Base-by-base conservation (phyloP, 495 filamentous ascomycete genomes). In the Tuber umbilicatum region DNA sequence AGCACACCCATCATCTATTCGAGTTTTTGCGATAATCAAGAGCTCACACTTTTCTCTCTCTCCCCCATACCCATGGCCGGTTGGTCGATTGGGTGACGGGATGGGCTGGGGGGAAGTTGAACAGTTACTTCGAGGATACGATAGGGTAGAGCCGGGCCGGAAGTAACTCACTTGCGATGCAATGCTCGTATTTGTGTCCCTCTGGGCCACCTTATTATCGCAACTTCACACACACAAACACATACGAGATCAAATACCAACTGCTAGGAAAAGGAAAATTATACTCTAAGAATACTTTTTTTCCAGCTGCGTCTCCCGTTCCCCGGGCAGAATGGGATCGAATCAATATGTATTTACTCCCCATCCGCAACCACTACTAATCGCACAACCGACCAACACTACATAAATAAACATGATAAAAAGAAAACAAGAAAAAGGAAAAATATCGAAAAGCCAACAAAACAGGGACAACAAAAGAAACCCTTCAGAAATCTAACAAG, bases 381-480 rank as follows among this genome's bases (percentile, higher is more conserved):
- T 64, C 55, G 55, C 55, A 64, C 55, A 64, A 70, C 69, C 23
- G 19, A 31, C 27, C 27, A 64, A 64, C 27, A 10, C 38, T 70
- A 70, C 17, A 70, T 40, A 70, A 43, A 39, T 21, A 21, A 39
- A 70, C 27, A 70, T 5, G 14, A 42, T 17, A 10, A 7, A 35
- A 41, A 42, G 12, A 40, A 70, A 7, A 70, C 5, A 38, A 70
- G 14, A 35, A 42, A 70, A 38, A 38, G 10, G 3, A 64, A 64
- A 64, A 64, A 64, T 64, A 64, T 64, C 55, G 35, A 27, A 64
- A 64, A 64, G 27, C 55, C 55, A 64, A 64, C 55, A 19, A 64
- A 64, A 35, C 27, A 64, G 31, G n/a, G 50, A n/a, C 38, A 70
- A 41, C 35, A 40, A 39, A 39, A 39, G 41, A 70, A 70, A n/a